phyloP scores from a whole-genome alignment of 176 grass and related monocot genomes.

The Aechmea fasciata region DNA sequence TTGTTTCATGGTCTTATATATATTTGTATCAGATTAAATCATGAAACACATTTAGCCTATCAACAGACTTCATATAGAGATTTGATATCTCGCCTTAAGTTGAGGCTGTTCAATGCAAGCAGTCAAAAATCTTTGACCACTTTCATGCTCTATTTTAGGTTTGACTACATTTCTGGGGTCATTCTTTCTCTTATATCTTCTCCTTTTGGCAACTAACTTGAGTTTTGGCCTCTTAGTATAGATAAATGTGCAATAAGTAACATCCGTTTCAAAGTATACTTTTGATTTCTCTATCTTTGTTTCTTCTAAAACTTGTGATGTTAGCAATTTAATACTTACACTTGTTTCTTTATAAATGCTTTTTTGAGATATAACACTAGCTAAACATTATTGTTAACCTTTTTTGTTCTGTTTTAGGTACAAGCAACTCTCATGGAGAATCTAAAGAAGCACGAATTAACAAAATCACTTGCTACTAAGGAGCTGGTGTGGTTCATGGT shows the following conservation, averaged over 20 bases:
- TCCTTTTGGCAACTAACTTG: too few species aligned
- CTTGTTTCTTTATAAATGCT: neutral
- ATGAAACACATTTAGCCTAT: neutral
- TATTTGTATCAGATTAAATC: neutral
- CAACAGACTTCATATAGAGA: neutral
- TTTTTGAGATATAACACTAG: neutral
- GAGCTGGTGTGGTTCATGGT: slow-evolving; percentile 92
- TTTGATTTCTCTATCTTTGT: too few species aligned
- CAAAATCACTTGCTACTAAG: slow-evolving; percentile 62
- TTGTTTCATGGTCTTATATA: neutral
- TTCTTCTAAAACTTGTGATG: too few species aligned
- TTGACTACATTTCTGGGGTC: neutral
- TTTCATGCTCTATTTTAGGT: neutral
- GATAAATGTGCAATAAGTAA: too few species aligned
- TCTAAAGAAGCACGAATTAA: slow-evolving; percentile 58
- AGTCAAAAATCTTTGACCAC: neutral
- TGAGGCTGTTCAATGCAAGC: too few species aligned
- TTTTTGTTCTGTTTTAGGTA: slow-evolving; percentile 42
- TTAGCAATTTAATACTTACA: neutral
- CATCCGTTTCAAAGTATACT: too few species aligned
- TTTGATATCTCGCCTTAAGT: neutral
- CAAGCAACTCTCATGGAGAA: slow-evolving; percentile 62
- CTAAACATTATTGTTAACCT: slow-evolving; percentile 2
- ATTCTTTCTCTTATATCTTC: too few species aligned
- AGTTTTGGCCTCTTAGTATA: too few species aligned